These are phyloP conservation scores for Paecilomyces formosus DNA, from an alignment of 2,329 filamentous ascomycete genomes.

Conservation along the genomic window DNA sequence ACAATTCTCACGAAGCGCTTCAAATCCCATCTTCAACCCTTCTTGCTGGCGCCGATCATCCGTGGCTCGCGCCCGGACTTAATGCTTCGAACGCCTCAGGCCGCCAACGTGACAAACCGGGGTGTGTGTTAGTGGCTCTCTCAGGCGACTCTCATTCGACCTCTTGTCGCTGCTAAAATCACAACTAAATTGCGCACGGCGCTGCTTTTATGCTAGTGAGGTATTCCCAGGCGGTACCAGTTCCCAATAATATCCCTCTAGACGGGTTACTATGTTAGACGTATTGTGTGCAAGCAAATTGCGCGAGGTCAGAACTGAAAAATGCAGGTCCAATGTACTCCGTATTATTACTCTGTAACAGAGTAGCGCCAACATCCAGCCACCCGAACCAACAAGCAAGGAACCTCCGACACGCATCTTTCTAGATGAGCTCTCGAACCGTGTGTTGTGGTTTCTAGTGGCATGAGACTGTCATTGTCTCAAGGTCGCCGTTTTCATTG, in stretches of 20 bases:
- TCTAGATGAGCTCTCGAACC: neutral
- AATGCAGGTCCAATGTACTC: neutral
- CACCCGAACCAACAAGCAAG: neutral
- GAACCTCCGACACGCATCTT: neutral
- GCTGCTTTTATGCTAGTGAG: neutral
- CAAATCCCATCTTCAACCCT: neutral
- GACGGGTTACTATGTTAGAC: too few species aligned
- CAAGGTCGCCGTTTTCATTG: too few species aligned
- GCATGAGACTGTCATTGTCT: neutral
- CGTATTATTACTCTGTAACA: too few species aligned
- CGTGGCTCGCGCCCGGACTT: neutral
- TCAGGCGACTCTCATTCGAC: neutral
- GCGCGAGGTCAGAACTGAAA: neutral
- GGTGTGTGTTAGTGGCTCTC: neutral
- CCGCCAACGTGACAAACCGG: neutral
- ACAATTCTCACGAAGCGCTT: neutral
- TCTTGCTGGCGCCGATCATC: neutral
- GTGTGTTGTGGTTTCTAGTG: neutral
- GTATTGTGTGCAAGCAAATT: too few species aligned
- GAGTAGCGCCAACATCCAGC: neutral
- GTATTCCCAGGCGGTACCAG: neutral
- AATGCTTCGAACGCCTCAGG: neutral
- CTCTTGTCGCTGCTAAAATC: neutral
- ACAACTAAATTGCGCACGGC: neutral
- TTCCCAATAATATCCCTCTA: too few species aligned